Percentiles rank a stretch among this genome's conserved stretches.
Conservation (phyloP, 164 flowering plant genomes). For the Chloranthus sessilifolius region DNA sequence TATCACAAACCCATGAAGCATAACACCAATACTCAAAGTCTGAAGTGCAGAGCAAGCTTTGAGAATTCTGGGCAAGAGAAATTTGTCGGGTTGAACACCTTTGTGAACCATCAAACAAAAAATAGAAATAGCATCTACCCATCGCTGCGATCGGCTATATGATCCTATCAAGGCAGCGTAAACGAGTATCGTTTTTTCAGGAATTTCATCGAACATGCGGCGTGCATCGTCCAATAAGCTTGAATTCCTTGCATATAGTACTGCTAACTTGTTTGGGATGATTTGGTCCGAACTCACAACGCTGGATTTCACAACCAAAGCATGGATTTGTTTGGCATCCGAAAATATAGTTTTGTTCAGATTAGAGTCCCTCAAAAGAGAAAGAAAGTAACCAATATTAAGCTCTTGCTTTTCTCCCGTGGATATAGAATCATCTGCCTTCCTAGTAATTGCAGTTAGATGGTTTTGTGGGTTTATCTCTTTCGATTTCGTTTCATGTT, state of each 20-base stretch:
- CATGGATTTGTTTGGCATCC: conserved; percentile 33
- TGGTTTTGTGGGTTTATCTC: conserved; percentile 12
- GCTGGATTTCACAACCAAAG: conserved; percentile 25
- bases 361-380: conserved; percentile 9
- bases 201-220: conserved; percentile 31
- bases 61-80: conserved; percentile 38
- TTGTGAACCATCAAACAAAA: conserved; percentile 37
- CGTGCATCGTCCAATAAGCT: conserved; percentile 28
- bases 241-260: conserved; percentile 18
- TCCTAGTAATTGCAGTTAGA: not conserved
- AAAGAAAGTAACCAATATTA: conserved; percentile 16
- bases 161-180: conserved; percentile 39
- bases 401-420: conserved; percentile 6
- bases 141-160: conserved; percentile 26
- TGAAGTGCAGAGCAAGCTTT: conserved; percentile 38
- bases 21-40: conserved; percentile 22
- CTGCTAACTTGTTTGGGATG: conserved; percentile 23
- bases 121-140: conserved; percentile 28
- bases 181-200: conserved; percentile 17
- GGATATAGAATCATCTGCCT: not conserved
- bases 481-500: not conserved
- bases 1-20: conserved; percentile 43
- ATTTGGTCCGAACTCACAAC: conserved; percentile 13
- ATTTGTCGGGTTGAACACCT: conserved; percentile 40
- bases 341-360: not conserved